phyloP scores from a whole-genome alignment of 1,284 basidiomycete species.

The Cryptococcus neoformans region DNA sequence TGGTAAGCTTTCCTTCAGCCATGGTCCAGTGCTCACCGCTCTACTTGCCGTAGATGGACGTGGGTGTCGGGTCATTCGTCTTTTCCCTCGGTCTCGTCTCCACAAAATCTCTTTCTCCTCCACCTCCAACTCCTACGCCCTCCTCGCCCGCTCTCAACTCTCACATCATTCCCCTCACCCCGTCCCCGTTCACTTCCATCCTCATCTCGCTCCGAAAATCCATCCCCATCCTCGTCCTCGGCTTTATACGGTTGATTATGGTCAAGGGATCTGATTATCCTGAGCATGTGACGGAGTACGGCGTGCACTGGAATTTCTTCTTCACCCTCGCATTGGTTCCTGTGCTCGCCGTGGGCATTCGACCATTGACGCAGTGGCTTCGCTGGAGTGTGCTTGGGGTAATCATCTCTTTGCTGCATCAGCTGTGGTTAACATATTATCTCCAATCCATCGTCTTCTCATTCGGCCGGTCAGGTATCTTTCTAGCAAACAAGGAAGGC shows the following conservation, averaged over 20 bases:
- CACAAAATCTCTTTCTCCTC: conserved; percentile 50
- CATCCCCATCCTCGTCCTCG: conserved; percentile 69
- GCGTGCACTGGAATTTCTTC: conserved; percentile 99
- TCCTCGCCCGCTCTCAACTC: conserved; percentile 3
- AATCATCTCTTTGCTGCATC: conserved; percentile 63
- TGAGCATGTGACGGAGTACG: conserved; percentile 95
- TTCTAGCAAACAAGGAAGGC: conserved; percentile 88
- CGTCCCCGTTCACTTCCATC: conserved; percentile 10
- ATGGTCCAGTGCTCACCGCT: not conserved
- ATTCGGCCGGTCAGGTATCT: conserved; percentile 59
- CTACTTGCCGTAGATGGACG: conserved; percentile 71
- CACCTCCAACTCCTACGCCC: not conserved
- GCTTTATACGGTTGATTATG: conserved; percentile 71
- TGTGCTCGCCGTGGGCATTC: conserved; percentile 65
- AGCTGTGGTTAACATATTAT: conserved; percentile 59
- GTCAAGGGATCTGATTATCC: conserved; percentile 96
- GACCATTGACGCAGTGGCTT: conserved; percentile 59
- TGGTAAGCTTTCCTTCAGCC: conserved; percentile 57
- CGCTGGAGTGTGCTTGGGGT: conserved; percentile 67
- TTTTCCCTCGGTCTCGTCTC: conserved; percentile 92
- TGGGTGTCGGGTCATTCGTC: conserved; percentile 79
- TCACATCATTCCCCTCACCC: not conserved
- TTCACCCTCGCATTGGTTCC: conserved; percentile 84
- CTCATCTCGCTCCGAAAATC: conserved; percentile 57
- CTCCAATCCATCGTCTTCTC: conserved; percentile 65